Evolutionary conservation across 2,329 filamentous ascomycete genomes (phyloP).

Genomic region (Fusarium sulawesiense): DNA sequence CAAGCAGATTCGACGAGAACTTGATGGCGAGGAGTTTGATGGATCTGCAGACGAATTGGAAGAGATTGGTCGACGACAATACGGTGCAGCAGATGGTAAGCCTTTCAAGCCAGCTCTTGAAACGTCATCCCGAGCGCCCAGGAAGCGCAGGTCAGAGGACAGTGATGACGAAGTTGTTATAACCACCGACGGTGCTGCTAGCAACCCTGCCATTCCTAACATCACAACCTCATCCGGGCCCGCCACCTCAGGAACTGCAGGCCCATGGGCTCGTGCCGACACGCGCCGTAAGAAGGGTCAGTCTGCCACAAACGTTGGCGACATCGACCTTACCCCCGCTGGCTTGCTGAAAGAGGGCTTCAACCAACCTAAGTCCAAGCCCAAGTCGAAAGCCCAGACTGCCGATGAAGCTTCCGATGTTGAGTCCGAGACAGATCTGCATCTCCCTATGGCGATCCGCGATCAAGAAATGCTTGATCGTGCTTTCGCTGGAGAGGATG

Average conservation of each 20-base stretch:
- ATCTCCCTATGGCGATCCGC: constrained; percentile 67
- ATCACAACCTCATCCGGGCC: constrained; percentile 34
- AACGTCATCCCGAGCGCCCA: constrained; percentile 45
- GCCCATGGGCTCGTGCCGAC: constrained; percentile 58
- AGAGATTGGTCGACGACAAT: constrained; percentile 76
- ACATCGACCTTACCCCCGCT: constrained; percentile 56
- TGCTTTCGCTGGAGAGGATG: constrained; percentile 91
- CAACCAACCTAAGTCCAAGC: constrained; percentile 45
- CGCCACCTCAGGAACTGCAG: constrained; percentile 47
- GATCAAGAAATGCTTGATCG: constrained; percentile 78
- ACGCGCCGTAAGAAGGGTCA: constrained; percentile 54
- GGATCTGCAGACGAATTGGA: constrained; percentile 63
- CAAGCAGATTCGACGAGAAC: constrained; percentile 74
- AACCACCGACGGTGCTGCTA: constrained; percentile 37
- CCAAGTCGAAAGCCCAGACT: constrained; percentile 42
- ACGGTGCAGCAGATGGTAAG: constrained; percentile 62
- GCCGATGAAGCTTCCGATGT: constrained; percentile 48
- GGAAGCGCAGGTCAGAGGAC: constrained; percentile 46
- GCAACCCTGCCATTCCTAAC: constrained; percentile 37
- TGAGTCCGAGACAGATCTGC: constrained; percentile 60
- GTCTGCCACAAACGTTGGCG: constrained; percentile 47
- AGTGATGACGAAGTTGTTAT: constrained; percentile 46
- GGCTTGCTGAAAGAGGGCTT: constrained; percentile 48
- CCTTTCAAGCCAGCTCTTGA: constrained; percentile 49
- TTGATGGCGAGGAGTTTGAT: constrained; percentile 70